phyloP scores from a whole-genome alignment of 768 basidiomycete genomes.

The Rhodotorula sphaerocarpa region DNA sequence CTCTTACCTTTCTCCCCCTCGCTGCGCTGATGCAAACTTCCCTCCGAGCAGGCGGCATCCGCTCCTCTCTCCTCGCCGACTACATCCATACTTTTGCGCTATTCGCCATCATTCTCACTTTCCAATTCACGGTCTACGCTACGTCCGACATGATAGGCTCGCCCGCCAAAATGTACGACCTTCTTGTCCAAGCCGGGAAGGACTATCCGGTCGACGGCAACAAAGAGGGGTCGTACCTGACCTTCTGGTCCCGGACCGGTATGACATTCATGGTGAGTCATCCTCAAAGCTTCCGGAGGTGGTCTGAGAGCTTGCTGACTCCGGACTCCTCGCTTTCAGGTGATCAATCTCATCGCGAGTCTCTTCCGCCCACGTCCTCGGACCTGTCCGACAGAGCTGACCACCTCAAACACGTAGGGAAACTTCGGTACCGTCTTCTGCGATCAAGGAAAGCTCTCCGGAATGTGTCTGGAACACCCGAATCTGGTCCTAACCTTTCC shows the following conservation, averaged over 20 bases:
- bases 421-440: slow-evolving; percentile 45
- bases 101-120: slow-evolving; percentile 12
- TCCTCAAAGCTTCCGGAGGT: too few relatives aligned
- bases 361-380: too few relatives aligned
- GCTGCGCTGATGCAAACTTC: too few relatives aligned
- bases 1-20: too few relatives aligned
- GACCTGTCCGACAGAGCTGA: too few relatives aligned
- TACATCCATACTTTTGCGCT: slow-evolving; percentile 8
- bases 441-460: too few relatives aligned
- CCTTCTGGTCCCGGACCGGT: slow-evolving; percentile 67
- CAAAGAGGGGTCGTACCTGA: slow-evolving; percentile 73
- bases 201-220: slow-evolving; percentile 53
- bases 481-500: too few relatives aligned
- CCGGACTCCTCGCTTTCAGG: not conserved
- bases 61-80: slow-evolving; percentile 14
- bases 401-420: too few relatives aligned
- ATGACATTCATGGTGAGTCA: slow-evolving; percentile 64
- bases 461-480: too few relatives aligned
- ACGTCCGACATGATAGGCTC: slow-evolving; percentile 72
- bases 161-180: slow-evolving; percentile 55
- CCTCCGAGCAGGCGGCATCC: slow-evolving; percentile 1
- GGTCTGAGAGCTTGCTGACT: too few relatives aligned
- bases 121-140: slow-evolving; percentile 65
- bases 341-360: not conserved
- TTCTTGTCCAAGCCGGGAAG: not conserved